Evolutionary conservation across 2,329 filamentous ascomycete species (phyloP), one percentile per base, ranked within the genome.

Genomic region (Cercospora nicotianae): DNA sequence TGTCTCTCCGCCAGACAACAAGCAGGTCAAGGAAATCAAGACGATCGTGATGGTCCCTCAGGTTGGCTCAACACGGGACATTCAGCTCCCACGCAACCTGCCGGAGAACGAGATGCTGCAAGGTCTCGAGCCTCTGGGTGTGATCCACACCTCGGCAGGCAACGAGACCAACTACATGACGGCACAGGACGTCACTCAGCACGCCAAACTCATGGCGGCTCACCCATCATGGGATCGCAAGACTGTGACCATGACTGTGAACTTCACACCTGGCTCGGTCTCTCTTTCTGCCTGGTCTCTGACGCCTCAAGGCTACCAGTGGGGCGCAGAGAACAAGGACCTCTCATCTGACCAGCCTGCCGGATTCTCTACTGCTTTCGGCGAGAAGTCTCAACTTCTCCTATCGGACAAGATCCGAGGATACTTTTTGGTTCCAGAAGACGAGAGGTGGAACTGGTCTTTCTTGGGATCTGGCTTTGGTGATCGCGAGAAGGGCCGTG

Each of bases 1-100:
- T 72, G 89, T 89, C 58, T 97, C 94, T 1, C 94, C 95, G 3
- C 90, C 92, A 6, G 95, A 98, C 81, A 97, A 98, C 77, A 91
- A 94, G 72, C 92, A 96, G 77, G 92, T 99, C 80, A 99, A 98
- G 86, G 96, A 99, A 79, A 90, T 99, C 77, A 90, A 91, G 76
- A 96, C 92, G 73, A 97, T 99, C 75, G 94, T 97, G 74, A 95
- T 99, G 92, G 89, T 99, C 16, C 96, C 95, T 5, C 95, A 99
- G 81, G 94, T 98, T 68, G 95, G 95, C 67, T 95, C 92, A 69
- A 91, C 95, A 12, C 92, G 94, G 68, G 94, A 94, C 75, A 91
- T 98, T 4, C 93, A 97, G 79, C 84, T 98, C 51, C 93, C 95
- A 1, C 91, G 96, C 69, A 89, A 95, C 73, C 83, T 98, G 10